These are phyloP conservation scores for Colletotrichum eremochloae DNA, from an alignment of 2,329 filamentous ascomycete species.

Conservation along the genomic window DNA sequence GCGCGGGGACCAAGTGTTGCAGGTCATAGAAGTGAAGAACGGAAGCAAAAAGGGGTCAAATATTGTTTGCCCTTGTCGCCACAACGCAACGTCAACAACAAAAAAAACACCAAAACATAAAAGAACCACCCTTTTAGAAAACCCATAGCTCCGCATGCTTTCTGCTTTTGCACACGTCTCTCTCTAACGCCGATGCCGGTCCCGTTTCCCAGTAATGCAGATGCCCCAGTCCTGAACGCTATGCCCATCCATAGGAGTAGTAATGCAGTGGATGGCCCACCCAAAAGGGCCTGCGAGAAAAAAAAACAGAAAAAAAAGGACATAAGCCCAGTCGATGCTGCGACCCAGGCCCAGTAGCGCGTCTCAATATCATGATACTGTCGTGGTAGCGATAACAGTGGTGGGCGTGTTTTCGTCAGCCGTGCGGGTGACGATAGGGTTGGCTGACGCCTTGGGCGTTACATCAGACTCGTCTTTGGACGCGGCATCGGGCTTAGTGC, in stretches of 20 bases:
- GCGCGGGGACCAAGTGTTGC: constrained; percentile 5
- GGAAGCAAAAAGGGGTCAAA: neutral
- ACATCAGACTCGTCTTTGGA: constrained; percentile 31
- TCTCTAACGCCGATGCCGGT: constrained; percentile 27
- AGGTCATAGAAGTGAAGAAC: constrained; percentile 14
- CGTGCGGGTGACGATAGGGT: constrained; percentile 23
- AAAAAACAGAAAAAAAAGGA: neutral
- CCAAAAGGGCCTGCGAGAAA: neutral
- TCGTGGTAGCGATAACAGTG: constrained; percentile 6
- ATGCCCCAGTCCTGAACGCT: constrained; percentile 38
- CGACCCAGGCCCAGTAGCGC: neutral
- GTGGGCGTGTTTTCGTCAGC: constrained; percentile 31
- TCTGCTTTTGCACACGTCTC: constrained; percentile 32
- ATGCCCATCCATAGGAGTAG: constrained; percentile 28
- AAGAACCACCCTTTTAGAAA: constrained; percentile 4
- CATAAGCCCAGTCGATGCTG: neutral
- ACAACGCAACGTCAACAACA: neutral
- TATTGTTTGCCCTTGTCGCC: neutral
- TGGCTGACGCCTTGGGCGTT: constrained; percentile 39
- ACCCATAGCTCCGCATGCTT: constrained; percentile 29
- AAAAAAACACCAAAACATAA: neutral
- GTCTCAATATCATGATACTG: constrained; percentile 18
- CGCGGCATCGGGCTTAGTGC: constrained; percentile 27
- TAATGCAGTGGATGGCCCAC: constrained; percentile 29
- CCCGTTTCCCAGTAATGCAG: constrained; percentile 28